Conservation (phyloP, 768 basidiomycete genomes). For the Kwoniella sp. region DNA sequence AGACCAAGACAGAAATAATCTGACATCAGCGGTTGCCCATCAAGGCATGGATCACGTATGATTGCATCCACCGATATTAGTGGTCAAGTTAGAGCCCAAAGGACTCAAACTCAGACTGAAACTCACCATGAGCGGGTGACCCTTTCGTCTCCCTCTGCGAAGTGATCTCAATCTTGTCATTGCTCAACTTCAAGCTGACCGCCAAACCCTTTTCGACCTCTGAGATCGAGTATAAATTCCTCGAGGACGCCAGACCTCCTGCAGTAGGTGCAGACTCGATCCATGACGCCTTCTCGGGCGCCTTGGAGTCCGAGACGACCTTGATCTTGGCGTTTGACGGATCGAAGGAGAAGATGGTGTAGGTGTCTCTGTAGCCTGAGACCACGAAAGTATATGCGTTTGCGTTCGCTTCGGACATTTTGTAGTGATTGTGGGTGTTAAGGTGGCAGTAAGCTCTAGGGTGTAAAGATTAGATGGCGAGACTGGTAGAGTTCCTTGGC, state of each 20-base stretch:
- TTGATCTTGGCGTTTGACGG: conserved; percentile 60
- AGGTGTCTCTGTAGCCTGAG: conserved; percentile 60
- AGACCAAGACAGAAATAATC: conserved; percentile 60
- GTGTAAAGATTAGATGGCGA: no score
- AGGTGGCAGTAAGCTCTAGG: no score
- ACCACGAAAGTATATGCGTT: conserved; percentile 35
- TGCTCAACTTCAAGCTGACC: conserved; percentile 65
- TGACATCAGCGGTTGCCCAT: no score
- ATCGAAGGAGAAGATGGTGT: conserved; percentile 70
- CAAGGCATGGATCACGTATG: no score
- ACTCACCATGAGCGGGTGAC: conserved; percentile 40
- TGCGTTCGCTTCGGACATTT: not conserved
- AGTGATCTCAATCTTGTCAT: conserved; percentile 60
- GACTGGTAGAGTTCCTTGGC: no score
- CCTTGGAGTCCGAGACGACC: conserved; percentile 49
- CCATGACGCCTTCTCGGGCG: conserved; percentile 67
- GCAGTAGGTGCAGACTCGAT: conserved; percentile 64
- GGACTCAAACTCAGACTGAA: not conserved
- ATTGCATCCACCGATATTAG: conserved; percentile 60
- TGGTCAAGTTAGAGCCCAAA: not conserved
- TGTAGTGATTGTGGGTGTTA: not conserved
- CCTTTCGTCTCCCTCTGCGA: conserved; percentile 36
- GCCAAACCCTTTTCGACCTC: conserved; percentile 70
- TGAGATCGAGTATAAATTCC: conserved; percentile 66
- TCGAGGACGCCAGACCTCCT: conserved; percentile 52